Base-by-base conservation (phyloP, 169 alveolate species). In the Nephromyces sp. region DNA sequence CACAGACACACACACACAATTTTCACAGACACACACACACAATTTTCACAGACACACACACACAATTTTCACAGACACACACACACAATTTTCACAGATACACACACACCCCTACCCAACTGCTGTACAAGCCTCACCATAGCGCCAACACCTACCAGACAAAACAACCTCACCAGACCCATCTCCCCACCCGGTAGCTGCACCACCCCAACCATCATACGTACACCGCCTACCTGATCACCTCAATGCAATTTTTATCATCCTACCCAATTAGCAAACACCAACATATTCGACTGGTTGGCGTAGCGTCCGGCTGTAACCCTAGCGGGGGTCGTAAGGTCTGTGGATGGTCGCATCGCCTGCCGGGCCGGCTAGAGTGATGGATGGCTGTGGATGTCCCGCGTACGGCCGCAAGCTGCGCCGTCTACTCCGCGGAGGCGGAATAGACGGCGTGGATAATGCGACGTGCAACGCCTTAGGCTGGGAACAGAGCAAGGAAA, bases 391-490 rank as follows among this genome's bases (percentile, higher is more conserved):
- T 43, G 57, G 57, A 15, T n/a, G 57, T 43, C 57, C 57, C 15
- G 15, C 25, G 57, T n/a, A 43, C 25, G 57, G 57, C 57, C n/a
- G 57, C 57, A 43, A 43, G 15, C 57, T 43, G 25, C n/a, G 25
- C 57, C n/a, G 57, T 15, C 57, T 43, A 15, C n/a, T 43, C n/a
- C 57, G 57, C 57, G 57, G 57, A 43, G n/a, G 57, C 57, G 57
- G 57, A n/a, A n/a, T 15, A 43, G 57, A 15, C 57, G 57, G 57
- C n/a, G 57, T 15, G n/a, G 57, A 43, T 43, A 43, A 43, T 43
- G 57, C n/a, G 57, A n/a, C n/a, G 57, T n/a, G 57, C n/a, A 43
- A 43, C 57, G 57, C 57, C 57, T 43, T 43, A 43, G 57, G 57
- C 57, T 43, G 57, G 57, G n/a, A 43, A 43, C 57, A 43, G 57